Evolutionary conservation across 1,139 yeast genomes (phyloP), one percentile per base, ranked within the genome.

Genomic region (Yamadazyma buinensis): DNA sequence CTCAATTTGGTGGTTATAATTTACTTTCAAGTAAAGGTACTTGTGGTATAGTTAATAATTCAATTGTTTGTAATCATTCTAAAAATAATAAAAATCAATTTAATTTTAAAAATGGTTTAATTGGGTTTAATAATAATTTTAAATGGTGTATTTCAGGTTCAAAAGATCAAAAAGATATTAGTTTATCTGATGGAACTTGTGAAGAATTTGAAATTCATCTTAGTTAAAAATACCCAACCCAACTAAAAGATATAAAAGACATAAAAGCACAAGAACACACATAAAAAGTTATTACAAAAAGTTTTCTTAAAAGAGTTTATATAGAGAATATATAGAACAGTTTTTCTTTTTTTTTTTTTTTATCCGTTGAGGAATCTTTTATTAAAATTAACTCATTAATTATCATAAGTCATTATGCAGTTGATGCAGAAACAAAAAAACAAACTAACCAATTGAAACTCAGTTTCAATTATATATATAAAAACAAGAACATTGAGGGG

Each of bases 1-100:
- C 81, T 25, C 73, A 75, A 23, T 80, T 77, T 56, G 95, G 94
- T 4, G 90, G 90, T n/a, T 72, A 77, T 48, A 73, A 77, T 38
- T 51, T 86, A 23, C 68, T 67, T 36, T 73, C 92, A 1, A 75
- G 86, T 25, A 79, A 75, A 50, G 96, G 95, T 0, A 73, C 69
- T 40, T 88, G 97, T 61, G 82, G 81, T 5, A 55, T 87, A 13
- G 57, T 61, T 36, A 43, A 46, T 13, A 59, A 60, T 9, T 56
- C 57, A 23, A 56, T 69, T 29, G 54, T 51, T 12, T 69, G 75
- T 47, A 60, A 60, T 30, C 42, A 56, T 10, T 43, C 50, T 5
- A 52, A 52, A 40, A 60, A 37, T 43, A 49, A 49, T 15, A 68
- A 77, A 32, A 68, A 63, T 48, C 85, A 80, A 46, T 71, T 62